Base-by-base conservation (phyloP, 192 early-diverging fungal genomes). In the Phycomyces nitens region DNA sequence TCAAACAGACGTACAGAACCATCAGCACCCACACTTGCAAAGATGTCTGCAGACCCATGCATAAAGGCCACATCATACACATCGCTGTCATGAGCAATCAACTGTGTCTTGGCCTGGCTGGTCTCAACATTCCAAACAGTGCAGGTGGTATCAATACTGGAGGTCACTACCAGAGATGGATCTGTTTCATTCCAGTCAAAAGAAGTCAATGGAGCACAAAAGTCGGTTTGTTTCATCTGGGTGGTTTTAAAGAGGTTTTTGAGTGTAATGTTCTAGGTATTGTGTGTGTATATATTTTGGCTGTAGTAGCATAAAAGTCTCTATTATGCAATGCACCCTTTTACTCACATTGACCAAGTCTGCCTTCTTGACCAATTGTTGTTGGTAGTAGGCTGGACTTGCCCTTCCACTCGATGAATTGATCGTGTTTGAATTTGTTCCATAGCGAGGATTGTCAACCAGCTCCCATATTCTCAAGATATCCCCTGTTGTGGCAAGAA, bases 31-130 rank as follows among this genome's bases (percentile, higher is more conserved):
- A 96, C 97, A 68, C 91, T 94, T 4, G 92, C 95, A 88, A 99
- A 99, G 15, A 93, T 87, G 60, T 98, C 89, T 15, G 83, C 69
- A 22, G 86, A 89, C 53, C 88, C 86, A 26, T 87, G 77, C 24
- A 89, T 84, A 81, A 98, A 99, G 12, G 91, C 87, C n/a, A 99
- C 97, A 71, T 99, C 97, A 77, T 90, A 97, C 18, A 99, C 97
- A 60, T 98, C 96, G 55, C 88, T 86, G 74, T 99, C 97, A 71
- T 99, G 97, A 3, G 97, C 97, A 82, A 99, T 99, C 40, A 99
- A 82, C 73, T 99, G 97, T 5, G 97, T 98, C 70, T 97, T 99
- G 34, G 95, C 92, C 80, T 97, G 93, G 27, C 84, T 86, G n/a
- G 93, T 90, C 81, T 93, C 89, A 9, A 99, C 84, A 66, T 99